Base-by-base conservation (phyloP, 768 basidiomycete genomes). In the Rhodotorula kratochvilovae region DNA sequence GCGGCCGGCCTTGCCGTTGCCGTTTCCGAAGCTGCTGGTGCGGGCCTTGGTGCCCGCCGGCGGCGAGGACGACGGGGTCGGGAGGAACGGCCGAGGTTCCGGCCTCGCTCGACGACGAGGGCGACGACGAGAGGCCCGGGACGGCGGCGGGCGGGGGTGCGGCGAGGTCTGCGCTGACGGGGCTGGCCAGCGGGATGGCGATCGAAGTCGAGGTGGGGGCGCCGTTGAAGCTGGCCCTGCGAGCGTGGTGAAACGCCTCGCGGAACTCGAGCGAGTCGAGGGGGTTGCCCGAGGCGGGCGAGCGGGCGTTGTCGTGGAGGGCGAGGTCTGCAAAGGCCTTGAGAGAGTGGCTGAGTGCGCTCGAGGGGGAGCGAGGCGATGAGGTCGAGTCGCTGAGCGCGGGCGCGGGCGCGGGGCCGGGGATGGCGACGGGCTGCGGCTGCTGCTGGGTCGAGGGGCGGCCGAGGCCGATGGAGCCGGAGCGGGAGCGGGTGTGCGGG, bases 211-310 rank as follows among this genome's bases (percentile, higher is more conserved):
- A 27, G n/a, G 53, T 27, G 8, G 13, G 39, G 39, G 48, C n/a
- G 43, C 53, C 31, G n/a, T n/a, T n/a, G 50, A 69, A 68, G 27
- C 64, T 66, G n/a, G 67, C 46, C 21, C 64, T 16, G 48, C 72
- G 60, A 10, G 61, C 72, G 57, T 73, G 68, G 33, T 66, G 56
- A 61, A 63, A 69, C n/a, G 72, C 72, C 48, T 66, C n/a, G 23
- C 65, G n/a, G 58, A 73, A 73, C 61, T 69, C 72, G 43, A 43
- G 57, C 19, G 64, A 66, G 35, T 69, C 64, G 63, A 73, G 64
- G 1, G 72, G 67, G 39, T 45, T 29, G 54, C 33, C 51, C 15
- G 2, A 21, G 25, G 13, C 27, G 65, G 25, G 35, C 33, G 6
- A 29, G 15, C 1, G 2, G 57, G 16, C 25, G 25, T 29, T 21